A percentile compares a stretch with the other conserved stretches of the same genome.
These are phyloP conservation scores for Colletotrichum magnum DNA, from an alignment of 2,329 filamentous ascomycete species.

Conservation along the genomic window DNA sequence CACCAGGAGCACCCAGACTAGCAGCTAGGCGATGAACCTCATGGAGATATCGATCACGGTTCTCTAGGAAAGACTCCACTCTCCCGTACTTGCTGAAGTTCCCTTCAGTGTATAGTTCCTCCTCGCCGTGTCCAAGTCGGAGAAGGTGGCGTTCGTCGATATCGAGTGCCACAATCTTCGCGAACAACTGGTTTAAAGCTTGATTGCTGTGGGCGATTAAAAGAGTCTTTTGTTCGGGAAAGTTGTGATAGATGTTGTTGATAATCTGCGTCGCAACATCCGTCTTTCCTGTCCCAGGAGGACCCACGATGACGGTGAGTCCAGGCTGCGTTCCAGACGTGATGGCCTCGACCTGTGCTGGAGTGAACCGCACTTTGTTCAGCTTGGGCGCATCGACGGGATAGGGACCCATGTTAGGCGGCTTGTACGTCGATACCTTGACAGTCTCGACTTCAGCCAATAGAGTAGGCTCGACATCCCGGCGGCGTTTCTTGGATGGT, in stretches of 20 bases:
- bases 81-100: conserved; percentile 96
- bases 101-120: conserved; percentile 87
- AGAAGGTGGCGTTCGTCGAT: conserved; percentile 96
- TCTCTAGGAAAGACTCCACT: conserved; percentile 95
- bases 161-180: conserved; percentile 96
- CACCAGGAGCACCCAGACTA: conserved; percentile 88
- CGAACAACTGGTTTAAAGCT: conserved; percentile 95
- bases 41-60: conserved; percentile 80
- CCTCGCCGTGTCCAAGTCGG: conserved; percentile 93
- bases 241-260: conserved; percentile 99
- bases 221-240: conserved; percentile 90
- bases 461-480: conserved; percentile 79
- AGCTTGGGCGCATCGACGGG: conserved; percentile 85
- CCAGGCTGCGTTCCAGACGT: conserved; percentile 95
- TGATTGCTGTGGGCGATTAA: conserved; percentile 98
- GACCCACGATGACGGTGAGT: conserved; percentile 92
- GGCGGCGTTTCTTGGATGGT: conserved; percentile 87
- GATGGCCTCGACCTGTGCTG: conserved; percentile 92
- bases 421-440: conserved; percentile 90
- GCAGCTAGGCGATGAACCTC: conserved; percentile 90
- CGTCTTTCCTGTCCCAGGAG: conserved; percentile 98
- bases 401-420: conserved; percentile 91
- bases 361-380: conserved; percentile 90
- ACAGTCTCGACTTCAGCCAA: conserved; percentile 76
- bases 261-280: conserved; percentile 99